Evolutionary conservation across 768 basidiomycete species (phyloP).

Genomic region (Pleurotus citrinopileatus): DNA sequence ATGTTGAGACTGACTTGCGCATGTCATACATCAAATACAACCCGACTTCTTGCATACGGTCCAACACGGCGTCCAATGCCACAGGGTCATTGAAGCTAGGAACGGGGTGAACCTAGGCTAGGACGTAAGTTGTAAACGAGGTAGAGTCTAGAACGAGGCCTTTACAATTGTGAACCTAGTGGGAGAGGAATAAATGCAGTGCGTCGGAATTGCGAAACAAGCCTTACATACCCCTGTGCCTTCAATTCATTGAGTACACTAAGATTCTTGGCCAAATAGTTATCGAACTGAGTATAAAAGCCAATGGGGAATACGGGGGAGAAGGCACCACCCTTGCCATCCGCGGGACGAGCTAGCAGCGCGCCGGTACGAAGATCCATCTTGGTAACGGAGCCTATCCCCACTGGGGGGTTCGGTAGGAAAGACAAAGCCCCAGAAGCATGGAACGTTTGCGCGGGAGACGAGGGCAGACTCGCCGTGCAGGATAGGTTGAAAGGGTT

Average conservation of each 20-base stretch:
- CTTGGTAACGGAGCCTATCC: slow-evolving; percentile 57
- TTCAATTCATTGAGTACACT: slow-evolving; percentile 54
- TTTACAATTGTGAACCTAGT: slow-evolving; percentile 38
- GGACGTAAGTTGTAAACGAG: slow-evolving; percentile 29
- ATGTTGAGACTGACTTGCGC: slow-evolving; percentile 42
- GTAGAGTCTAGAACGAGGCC: slow-evolving; percentile 11
- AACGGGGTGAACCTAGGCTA: slow-evolving; percentile 68
- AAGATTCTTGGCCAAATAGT: slow-evolving; percentile 51
- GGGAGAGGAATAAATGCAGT: background rate
- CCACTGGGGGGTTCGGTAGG: slow-evolving; percentile 43
- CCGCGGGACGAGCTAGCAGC: slow-evolving; percentile 47
- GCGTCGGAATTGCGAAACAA: background rate
- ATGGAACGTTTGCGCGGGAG: slow-evolving; percentile 36
- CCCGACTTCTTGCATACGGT: slow-evolving; percentile 68
- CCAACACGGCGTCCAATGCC: slow-evolving; percentile 53
- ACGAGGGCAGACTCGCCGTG: slow-evolving; percentile 30
- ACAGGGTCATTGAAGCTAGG: slow-evolving; percentile 64
- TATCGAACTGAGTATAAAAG: slow-evolving; percentile 65
- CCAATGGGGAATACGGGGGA: slow-evolving; percentile 68
- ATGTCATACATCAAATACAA: slow-evolving; percentile 84
- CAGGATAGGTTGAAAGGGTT: slow-evolving; percentile 36
- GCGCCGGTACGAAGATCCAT: slow-evolving; percentile 61
- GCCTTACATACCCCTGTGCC: slow-evolving; percentile 46
- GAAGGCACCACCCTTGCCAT: slow-evolving; percentile 46
- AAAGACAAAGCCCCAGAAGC: slow-evolving; percentile 44